Evolutionary conservation across 148 eudicot genomes (phyloP).

Genomic region (Beta vulgaris): DNA sequence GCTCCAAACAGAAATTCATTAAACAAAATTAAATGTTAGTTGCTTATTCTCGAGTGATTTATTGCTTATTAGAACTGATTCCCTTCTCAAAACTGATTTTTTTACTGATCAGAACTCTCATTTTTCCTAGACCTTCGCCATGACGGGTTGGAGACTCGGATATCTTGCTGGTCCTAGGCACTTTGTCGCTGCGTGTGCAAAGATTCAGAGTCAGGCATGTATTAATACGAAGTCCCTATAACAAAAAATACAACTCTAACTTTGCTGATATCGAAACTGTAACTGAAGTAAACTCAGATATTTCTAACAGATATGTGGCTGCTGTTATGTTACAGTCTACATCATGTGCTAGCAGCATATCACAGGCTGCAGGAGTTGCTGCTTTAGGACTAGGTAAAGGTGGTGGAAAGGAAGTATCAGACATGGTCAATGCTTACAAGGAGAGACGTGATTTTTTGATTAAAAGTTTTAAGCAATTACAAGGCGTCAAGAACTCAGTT

Average conservation of each 20-base stretch:
- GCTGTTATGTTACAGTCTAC: slow-evolving; percentile 39
- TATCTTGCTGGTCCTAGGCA: slow-evolving; percentile 85
- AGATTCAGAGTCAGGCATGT: slow-evolving; percentile 86
- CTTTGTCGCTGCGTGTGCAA: slow-evolving; percentile 75
- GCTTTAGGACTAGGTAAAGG: slow-evolving; percentile 82
- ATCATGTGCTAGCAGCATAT: slow-evolving; percentile 76
- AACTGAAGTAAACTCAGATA: neutral
- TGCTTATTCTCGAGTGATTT: too few species aligned
- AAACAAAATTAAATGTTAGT: too few species aligned
- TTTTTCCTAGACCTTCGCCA: slow-evolving; percentile 65
- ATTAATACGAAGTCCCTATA: too few species aligned
- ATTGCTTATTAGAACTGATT: too few species aligned
- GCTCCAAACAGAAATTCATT: too few species aligned
- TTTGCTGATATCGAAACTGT: too few species aligned
- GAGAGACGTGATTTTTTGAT: slow-evolving; percentile 80
- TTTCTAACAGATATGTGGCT: slow-evolving; percentile 6
- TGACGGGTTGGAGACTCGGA: slow-evolving; percentile 98
- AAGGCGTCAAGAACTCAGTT: slow-evolving; percentile 75
- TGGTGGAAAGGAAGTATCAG: slow-evolving; percentile 75
- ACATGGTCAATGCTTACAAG: slow-evolving; percentile 80
- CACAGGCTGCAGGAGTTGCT: slow-evolving; percentile 79
- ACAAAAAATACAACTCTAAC: too few species aligned
- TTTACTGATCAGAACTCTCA: too few species aligned
- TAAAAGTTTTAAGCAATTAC: slow-evolving; percentile 55
- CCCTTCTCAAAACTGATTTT: too few species aligned